Percentiles rank a stretch among this genome's conserved stretches.
Evolutionary conservation across 768 basidiomycete genomes (phyloP).

Genomic region (Terana coerulea): DNA sequence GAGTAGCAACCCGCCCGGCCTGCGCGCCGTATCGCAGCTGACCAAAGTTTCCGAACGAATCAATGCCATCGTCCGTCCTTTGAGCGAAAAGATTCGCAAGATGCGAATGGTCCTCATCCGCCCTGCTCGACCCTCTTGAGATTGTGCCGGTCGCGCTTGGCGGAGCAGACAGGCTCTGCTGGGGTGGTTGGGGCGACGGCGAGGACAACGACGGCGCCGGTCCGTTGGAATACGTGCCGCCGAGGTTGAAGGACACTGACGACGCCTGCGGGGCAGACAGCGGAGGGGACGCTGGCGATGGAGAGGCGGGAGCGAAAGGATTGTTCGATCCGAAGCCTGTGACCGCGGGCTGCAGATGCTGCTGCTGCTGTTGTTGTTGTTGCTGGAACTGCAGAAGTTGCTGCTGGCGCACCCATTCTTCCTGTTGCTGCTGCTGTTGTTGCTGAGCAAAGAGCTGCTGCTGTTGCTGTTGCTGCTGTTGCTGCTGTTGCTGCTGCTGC

Average conservation of each 20-base stretch:
- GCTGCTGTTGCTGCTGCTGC: slow-evolving; percentile 63
- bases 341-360: slow-evolving; percentile 50
- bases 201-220: slow-evolving; percentile 39
- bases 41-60: slow-evolving; percentile 94
- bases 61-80: slow-evolving; percentile 70
- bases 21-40: slow-evolving; percentile 51
- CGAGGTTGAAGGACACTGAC: slow-evolving; percentile 54
- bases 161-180: slow-evolving; percentile 30
- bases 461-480: slow-evolving; percentile 44
- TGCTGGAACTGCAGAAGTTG: slow-evolving; percentile 50
- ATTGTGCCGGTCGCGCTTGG: slow-evolving; percentile 10
- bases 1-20: slow-evolving; percentile 23
- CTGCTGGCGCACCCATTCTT: slow-evolving; percentile 61
- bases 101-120: slow-evolving; percentile 69
- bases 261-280: slow-evolving; percentile 19
- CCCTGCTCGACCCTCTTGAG: slow-evolving; percentile 32
- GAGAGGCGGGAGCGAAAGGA: slow-evolving; percentile 70
- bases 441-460: slow-evolving; percentile 44
- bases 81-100: slow-evolving; percentile 84
- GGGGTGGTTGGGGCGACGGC: slow-evolving; percentile 34
- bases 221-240: slow-evolving; percentile 58
- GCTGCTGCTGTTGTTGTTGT: slow-evolving; percentile 51
- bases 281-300: slow-evolving; percentile 28
- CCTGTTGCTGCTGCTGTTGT: slow-evolving; percentile 44
- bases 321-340: slow-evolving; percentile 92